A percentile compares a stretch with the other conserved stretches of the same genome.
phyloP scores from a whole-genome alignment of 129 eudicot genomes.

The Escallonia rubra region DNA sequence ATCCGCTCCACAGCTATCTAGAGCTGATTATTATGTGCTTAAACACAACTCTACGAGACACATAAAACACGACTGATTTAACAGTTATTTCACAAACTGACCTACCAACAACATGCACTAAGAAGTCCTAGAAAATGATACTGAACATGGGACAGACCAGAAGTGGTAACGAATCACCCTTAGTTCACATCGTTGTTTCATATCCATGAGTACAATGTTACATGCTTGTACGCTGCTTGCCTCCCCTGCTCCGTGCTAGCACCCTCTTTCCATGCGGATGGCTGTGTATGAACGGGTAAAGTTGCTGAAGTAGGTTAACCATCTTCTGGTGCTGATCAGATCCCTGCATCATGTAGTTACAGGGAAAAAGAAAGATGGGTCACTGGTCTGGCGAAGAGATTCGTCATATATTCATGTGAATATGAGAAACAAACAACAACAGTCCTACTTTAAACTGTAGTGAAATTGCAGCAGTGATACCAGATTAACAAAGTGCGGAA shows the following conservation, averaged over 20 bases:
- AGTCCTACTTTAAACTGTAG: background rate
- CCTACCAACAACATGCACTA: constrained; percentile 1
- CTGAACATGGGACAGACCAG: background rate
- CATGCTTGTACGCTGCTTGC: constrained; percentile 1
- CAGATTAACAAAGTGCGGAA: background rate
- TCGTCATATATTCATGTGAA: background rate
- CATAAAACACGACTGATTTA: background rate
- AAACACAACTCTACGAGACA: background rate
- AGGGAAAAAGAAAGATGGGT: background rate
- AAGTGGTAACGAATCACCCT: background rate
- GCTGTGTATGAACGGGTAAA: constrained; percentile 40
- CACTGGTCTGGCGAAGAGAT: background rate
- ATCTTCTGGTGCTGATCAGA: constrained; percentile 17
- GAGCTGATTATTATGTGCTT: background rate
- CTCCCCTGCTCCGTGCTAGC: constrained; percentile 17
- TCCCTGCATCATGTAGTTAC: constrained; percentile 32
- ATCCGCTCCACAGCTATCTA: background rate
- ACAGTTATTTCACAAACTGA: background rate
- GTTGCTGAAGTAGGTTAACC: constrained; percentile 25
- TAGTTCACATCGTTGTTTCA: no score
- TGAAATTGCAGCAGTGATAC: background rate
- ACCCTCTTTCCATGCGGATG: constrained; percentile 80
- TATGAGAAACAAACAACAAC: background rate
- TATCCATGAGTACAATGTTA: background rate
- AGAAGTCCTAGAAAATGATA: background rate